Evolutionary conservation across 2,329 filamentous ascomycete genomes (phyloP), one percentile per base, ranked within the genome.

Genomic region (Botrytis hyacinthi): DNA sequence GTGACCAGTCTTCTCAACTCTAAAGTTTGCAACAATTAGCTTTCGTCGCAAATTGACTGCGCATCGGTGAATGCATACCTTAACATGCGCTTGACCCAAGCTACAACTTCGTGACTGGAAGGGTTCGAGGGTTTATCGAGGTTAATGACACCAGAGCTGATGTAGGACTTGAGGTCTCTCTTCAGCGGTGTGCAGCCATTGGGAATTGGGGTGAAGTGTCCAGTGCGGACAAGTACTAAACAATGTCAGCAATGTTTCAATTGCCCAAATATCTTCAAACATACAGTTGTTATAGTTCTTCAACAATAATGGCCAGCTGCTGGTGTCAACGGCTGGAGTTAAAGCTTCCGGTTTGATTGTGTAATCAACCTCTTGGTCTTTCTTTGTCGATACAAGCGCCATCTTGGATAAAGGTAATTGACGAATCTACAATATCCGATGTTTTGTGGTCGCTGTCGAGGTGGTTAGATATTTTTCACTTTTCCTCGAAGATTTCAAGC

Each of bases 71-170:
- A 29, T 42, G 81, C 84, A 77, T 89, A 94, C 92, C 92, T 91
- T 73, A 99, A 88, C 81, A 98, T 98, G 80, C 95, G 92, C 91
- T 99, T 99, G 80, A 98, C 93, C 96, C 96, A 99, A 78, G 96
- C 95, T 81, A 99, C 96, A 78, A 99, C 96, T 87, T 99, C 96
- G 88, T 99, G 96, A 81, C 92, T 96, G 78, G 95, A 98, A 72
- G 95, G 95, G 87, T 99, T 99, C 71, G 95, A 97, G 73, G 95
- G 96, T 87, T 97, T 97, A 86, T 97, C 93, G 79, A 98, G 91
- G 86, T 99, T 99, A 85, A 99, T 98, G 74, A 99, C 95, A 85
- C 96, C 96, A 77, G 94, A 97, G 83, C 93, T 95, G 83, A 99
- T 91, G 86, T 98, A 99, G 77, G 93, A 94, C 88, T 98, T 98